phyloP scores from a whole-genome alignment of 371 early-diverging fungal species.

The Chytridiales sp. region DNA sequence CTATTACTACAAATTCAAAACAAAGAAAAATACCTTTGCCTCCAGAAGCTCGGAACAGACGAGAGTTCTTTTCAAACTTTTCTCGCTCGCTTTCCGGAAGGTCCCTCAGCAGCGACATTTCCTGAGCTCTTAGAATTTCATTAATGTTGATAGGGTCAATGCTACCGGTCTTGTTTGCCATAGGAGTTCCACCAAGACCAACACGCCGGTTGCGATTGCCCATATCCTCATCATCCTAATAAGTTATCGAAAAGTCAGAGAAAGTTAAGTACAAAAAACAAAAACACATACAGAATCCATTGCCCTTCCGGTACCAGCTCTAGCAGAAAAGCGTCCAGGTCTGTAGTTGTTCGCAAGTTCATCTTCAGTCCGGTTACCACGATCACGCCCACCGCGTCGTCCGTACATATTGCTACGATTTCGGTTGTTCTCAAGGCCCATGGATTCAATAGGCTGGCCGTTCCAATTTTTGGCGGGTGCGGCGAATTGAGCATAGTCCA shows the following conservation, averaged over 20 bases:
- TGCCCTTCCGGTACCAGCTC: neutral
- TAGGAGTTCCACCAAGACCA: neutral
- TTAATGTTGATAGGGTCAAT: constrained; percentile 27
- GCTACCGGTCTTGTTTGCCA: neutral
- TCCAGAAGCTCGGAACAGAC: constrained; percentile 16
- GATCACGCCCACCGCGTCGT: neutral
- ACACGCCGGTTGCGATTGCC: neutral
- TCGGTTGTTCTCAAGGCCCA: too few species aligned
- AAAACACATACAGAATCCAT: neutral
- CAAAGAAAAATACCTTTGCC: constrained; percentile 19
- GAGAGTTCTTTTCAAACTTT: constrained; percentile 18
- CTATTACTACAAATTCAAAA: too few species aligned
- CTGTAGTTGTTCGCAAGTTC: constrained; percentile 1
- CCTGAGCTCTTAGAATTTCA: constrained; percentile 24
- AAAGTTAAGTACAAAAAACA: neutral
- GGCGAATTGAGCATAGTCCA: too few species aligned
- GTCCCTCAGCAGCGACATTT: constrained; percentile 21
- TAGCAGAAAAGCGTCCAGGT: constrained; percentile 3
- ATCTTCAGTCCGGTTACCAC: neutral
- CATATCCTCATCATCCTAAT: constrained; percentile 7
- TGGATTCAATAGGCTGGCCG: too few species aligned
- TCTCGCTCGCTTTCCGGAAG: constrained; percentile 27
- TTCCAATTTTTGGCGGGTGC: too few species aligned
- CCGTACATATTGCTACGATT: neutral
- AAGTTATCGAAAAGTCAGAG: neutral